A percentile compares a stretch with the other conserved stretches of the same genome.
phyloP scores from a whole-genome alignment of 306 rosid genomes.

The Quercus wislizeni region DNA sequence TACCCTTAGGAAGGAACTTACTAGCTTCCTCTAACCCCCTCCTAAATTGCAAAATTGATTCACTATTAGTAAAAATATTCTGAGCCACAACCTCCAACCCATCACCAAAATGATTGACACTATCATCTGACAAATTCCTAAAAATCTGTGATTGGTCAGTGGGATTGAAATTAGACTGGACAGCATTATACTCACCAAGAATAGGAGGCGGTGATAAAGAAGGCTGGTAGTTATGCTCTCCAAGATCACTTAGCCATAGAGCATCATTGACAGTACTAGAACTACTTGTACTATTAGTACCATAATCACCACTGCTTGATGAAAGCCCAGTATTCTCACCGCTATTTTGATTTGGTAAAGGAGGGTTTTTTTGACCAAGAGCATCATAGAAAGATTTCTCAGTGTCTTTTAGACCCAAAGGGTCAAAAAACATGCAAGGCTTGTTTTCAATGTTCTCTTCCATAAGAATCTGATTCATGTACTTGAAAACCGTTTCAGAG shows the following conservation, averaged over 20 bases:
- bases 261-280: slow-evolving; percentile 27
- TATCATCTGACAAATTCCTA: neutral
- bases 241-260: neutral
- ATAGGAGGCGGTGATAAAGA: neutral
- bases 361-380: slow-evolving; percentile 50
- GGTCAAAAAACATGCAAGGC: slow-evolving; percentile 80
- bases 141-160: neutral
- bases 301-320: slow-evolving; percentile 21
- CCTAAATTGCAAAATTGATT: neutral
- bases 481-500: slow-evolving; percentile 59
- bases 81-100: neutral
- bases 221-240: neutral
- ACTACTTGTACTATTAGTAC: slow-evolving; percentile 27
- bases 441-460: slow-evolving; percentile 71
- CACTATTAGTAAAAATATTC: neutral
- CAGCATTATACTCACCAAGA: neutral
- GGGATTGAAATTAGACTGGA: neutral
- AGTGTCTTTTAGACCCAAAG: slow-evolving; percentile 67
- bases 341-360: slow-evolving; percentile 28
- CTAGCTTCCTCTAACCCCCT: slow-evolving; percentile 9
- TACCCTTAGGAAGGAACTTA: slow-evolving; percentile 2
- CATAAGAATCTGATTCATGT: slow-evolving; percentile 66
- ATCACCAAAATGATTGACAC: neutral
- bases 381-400: slow-evolving; percentile 86
- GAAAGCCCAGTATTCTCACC: slow-evolving; percentile 14